Evolutionary conservation across 257 asterid species (phyloP).

Genomic region (Orobanche coerulescens): DNA sequence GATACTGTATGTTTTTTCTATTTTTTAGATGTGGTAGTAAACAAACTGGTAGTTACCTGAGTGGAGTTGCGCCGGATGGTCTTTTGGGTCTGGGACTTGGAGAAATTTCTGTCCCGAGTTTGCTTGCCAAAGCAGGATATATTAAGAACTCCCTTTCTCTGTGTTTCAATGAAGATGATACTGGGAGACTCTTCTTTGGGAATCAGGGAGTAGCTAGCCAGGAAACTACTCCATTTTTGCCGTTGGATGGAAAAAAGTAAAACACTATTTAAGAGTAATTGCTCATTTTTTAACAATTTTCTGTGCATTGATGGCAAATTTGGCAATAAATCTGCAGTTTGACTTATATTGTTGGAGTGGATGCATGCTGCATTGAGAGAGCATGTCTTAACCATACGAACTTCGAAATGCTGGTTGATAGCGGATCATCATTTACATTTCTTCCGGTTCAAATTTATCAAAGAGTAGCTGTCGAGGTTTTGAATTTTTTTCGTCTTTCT

Average conservation of each 20-base stretch:
- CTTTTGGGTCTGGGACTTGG: conserved; percentile 89
- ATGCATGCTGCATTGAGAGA: conserved; percentile 51
- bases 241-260: conserved; percentile 56
- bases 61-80: conserved; percentile 92
- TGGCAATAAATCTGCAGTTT: conserved; percentile 35
- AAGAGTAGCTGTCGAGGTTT: conserved; percentile 58
- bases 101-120: conserved; percentile 73
- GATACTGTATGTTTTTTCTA: conserved; percentile 17
- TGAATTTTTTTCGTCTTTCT: conserved; percentile 3
- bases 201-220: conserved; percentile 63
- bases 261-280: neutral
- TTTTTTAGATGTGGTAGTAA: conserved; percentile 76
- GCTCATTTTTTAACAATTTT: conserved; percentile 9
- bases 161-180: conserved; percentile 67
- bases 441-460: conserved; percentile 52
- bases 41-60: conserved; percentile 76
- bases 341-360: conserved; percentile 67
- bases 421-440: conserved; percentile 77
- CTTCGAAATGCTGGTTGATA: conserved; percentile 60
- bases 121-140: conserved; percentile 71
- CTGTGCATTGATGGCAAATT: conserved; percentile 5
- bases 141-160: conserved; percentile 57
- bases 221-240: conserved; percentile 54
- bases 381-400: conserved; percentile 49
- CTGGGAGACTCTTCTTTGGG: conserved; percentile 74